Evolutionary conservation across 352 stramenopile genomes (phyloP).

Genomic region (Phytophthora pisi): DNA sequence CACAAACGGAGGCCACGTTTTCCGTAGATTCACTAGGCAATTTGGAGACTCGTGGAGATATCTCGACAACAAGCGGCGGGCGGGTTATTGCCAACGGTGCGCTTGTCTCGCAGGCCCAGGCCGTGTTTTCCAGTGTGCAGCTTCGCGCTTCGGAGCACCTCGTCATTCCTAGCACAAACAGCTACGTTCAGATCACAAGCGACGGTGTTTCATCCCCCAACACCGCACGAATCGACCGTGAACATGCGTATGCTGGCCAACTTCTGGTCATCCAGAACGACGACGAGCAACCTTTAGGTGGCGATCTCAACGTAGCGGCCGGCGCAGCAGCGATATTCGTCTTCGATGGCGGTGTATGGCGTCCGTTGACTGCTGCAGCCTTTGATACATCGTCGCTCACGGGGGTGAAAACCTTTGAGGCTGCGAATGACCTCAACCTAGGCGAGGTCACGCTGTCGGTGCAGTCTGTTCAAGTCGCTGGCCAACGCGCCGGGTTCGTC

Average conservation of each 20-base stretch:
- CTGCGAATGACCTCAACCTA: slow-evolving; percentile 76
- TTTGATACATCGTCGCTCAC: slow-evolving; percentile 69
- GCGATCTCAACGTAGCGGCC: slow-evolving; percentile 59
- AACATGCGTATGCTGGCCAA: slow-evolving; percentile 55
- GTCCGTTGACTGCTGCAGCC: slow-evolving; percentile 65
- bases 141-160: slow-evolving; percentile 45
- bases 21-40: slow-evolving; percentile 55
- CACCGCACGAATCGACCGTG: slow-evolving; percentile 43
- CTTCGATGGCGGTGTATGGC: slow-evolving; percentile 69
- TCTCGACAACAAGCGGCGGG: slow-evolving; percentile 49
- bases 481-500: slow-evolving; percentile 58
- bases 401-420: slow-evolving; percentile 63
- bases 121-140: slow-evolving; percentile 53
- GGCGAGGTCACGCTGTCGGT: slow-evolving; percentile 74
- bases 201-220: slow-evolving; percentile 50
- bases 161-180: slow-evolving; percentile 62
- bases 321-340: slow-evolving; percentile 64
- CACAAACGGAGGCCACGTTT: slow-evolving; percentile 32
- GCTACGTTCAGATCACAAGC: slow-evolving; percentile 70
- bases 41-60: slow-evolving; percentile 54
- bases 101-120: slow-evolving; percentile 57
- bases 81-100: slow-evolving; percentile 57
- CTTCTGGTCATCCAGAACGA: slow-evolving; percentile 81
- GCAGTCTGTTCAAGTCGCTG: slow-evolving; percentile 63
- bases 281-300: slow-evolving; percentile 57